These are phyloP conservation scores for Neoscytalidium dimidiatum DNA, from an alignment of 2,329 filamentous ascomycete species.

Conservation along the genomic window DNA sequence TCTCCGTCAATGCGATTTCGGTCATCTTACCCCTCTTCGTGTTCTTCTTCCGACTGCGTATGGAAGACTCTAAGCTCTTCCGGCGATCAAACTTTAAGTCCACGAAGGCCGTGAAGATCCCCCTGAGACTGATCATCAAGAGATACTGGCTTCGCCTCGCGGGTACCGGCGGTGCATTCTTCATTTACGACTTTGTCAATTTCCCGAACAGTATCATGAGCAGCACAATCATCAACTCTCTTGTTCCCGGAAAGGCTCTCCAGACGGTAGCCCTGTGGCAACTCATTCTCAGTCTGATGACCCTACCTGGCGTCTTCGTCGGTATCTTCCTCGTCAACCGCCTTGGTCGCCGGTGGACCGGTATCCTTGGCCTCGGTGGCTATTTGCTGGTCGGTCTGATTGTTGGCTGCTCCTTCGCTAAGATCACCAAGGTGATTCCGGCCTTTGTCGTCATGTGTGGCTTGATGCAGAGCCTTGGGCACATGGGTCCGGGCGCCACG, in stretches of 20 bases:
- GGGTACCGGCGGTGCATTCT: slow-evolving; percentile 52
- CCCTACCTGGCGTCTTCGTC: slow-evolving; percentile 53
- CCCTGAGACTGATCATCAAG: slow-evolving; percentile 46
- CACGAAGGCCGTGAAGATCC: slow-evolving; percentile 52
- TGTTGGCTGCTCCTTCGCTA: slow-evolving; percentile 52
- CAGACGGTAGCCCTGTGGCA: slow-evolving; percentile 52
- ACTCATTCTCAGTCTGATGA: slow-evolving; percentile 47
- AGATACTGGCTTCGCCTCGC: slow-evolving; percentile 54
- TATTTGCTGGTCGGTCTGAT: slow-evolving; percentile 56
- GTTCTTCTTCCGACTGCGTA: slow-evolving; percentile 54
- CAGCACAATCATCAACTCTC: slow-evolving; percentile 45
- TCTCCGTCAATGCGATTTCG: slow-evolving; percentile 45
- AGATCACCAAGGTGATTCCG: slow-evolving; percentile 52
- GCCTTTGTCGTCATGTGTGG: slow-evolving; percentile 57
- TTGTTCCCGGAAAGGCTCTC: slow-evolving; percentile 42
- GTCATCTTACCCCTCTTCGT: slow-evolving; percentile 51
- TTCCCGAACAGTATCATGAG: slow-evolving; percentile 53
- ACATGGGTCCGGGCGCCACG: slow-evolving; percentile 55
- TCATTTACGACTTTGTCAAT: slow-evolving; percentile 49
- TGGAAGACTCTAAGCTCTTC: slow-evolving; percentile 52
- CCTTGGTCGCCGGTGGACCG: slow-evolving; percentile 45
- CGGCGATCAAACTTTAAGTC: slow-evolving; percentile 25
- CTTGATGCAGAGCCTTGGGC: slow-evolving; percentile 52
- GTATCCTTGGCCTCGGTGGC: slow-evolving; percentile 52
- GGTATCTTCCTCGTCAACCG: slow-evolving; percentile 44